A percentile compares a stretch with the other conserved stretches of the same genome.
phyloP scores from a whole-genome alignment of 768 basidiomycete genomes.

The Mycena vulgaris region DNA sequence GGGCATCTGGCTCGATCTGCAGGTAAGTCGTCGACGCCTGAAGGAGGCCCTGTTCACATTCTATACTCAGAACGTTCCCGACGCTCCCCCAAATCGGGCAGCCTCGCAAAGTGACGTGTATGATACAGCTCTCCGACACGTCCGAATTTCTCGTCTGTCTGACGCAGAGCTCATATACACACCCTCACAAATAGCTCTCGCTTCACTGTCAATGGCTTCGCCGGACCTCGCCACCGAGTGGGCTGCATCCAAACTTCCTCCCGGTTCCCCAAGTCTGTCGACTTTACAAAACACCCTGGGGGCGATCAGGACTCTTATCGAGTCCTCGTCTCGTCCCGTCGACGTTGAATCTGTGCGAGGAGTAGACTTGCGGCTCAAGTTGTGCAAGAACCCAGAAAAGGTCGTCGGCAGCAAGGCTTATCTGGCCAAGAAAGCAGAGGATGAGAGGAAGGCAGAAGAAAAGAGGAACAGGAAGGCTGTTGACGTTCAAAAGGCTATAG shows the following conservation, averaged over 20 bases:
- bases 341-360: constrained; percentile 89
- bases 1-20: constrained; percentile 91
- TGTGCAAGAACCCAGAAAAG: constrained; percentile 98
- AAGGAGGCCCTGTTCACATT: constrained; percentile 7
- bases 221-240: constrained; percentile 75
- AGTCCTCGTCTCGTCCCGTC: constrained; percentile 70
- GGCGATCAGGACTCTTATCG: constrained; percentile 71
- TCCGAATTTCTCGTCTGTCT: constrained; percentile 88
- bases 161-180: constrained; percentile 94
- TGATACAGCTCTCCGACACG: constrained; percentile 74
- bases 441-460: constrained; percentile 77
- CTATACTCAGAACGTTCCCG: constrained; percentile 68
- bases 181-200: constrained; percentile 94
- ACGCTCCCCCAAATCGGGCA: constrained; percentile 63
- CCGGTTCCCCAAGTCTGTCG: constrained; percentile 42
- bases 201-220: constrained; percentile 78
- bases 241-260: constrained; percentile 59
- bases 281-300: constrained; percentile 59
- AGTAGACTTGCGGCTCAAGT: constrained; percentile 87
- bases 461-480: constrained; percentile 78
- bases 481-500: constrained; percentile 60
- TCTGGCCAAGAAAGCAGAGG: constrained; percentile 77
- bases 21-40: constrained; percentile 61
- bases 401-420: constrained; percentile 92
- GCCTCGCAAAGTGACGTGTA: constrained; percentile 62